Evolutionary conservation across 2,329 filamentous ascomycete species (phyloP).

Genomic region (Epichloe sibirici): DNA sequence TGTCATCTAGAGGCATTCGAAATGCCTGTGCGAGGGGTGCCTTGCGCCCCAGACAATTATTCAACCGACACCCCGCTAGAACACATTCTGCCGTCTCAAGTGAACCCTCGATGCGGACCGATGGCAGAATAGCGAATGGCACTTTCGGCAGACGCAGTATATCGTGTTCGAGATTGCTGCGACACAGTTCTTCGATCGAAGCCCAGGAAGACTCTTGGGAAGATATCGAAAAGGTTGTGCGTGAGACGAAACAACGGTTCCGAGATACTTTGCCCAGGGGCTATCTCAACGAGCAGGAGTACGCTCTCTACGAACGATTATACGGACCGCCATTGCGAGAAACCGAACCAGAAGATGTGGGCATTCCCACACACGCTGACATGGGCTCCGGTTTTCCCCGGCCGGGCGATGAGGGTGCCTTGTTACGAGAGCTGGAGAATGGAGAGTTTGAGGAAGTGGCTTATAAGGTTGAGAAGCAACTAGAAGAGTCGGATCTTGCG

Average conservation of each 20-base stretch:
- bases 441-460: slow-evolving; percentile 52
- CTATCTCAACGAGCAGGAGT: slow-evolving; percentile 58
- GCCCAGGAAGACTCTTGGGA: slow-evolving; percentile 4
- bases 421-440: slow-evolving; percentile 43
- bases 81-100: not conserved
- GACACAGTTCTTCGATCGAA: slow-evolving; percentile 9
- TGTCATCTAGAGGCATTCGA: slow-evolving; percentile 22
- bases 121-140: not conserved
- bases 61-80: not conserved
- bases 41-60: slow-evolving; percentile 8
- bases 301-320: slow-evolving; percentile 62
- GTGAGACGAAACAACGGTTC: slow-evolving; percentile 61
- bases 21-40: slow-evolving; percentile 20
- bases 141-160: slow-evolving; percentile 12
- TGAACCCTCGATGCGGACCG: not conserved
- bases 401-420: slow-evolving; percentile 23
- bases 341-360: slow-evolving; percentile 48
- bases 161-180: slow-evolving; percentile 16
- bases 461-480: slow-evolving; percentile 21
- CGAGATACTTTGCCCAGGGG: slow-evolving; percentile 64
- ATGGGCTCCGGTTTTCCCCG: slow-evolving; percentile 16
- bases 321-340: slow-evolving; percentile 65
- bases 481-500: slow-evolving; percentile 4
- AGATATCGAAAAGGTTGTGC: slow-evolving; percentile 51
- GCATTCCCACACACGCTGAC: slow-evolving; percentile 29